Percentiles rank a stretch among this genome's conserved stretches.
Evolutionary conservation across 306 rosid genomes (phyloP).

Genomic region (Crotalaria pallida): DNA sequence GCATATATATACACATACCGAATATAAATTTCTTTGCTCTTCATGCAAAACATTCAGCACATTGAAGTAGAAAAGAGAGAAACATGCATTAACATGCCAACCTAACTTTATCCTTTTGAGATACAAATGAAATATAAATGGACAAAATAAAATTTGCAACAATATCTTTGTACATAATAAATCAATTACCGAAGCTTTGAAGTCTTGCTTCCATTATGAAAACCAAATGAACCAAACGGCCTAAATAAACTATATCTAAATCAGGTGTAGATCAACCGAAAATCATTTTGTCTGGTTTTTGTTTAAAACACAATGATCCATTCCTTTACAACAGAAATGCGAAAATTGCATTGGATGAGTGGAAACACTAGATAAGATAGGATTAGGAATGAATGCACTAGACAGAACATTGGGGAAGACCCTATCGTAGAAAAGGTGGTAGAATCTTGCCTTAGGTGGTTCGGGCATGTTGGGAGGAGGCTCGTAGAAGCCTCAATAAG

Average conservation of each 20-base stretch:
- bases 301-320: background rate
- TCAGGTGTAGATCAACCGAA: background rate
- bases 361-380: no score
- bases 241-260: background rate
- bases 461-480: no score
- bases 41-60: background rate
- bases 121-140: background rate
- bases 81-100: background rate
- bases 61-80: background rate
- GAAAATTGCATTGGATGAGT: no score
- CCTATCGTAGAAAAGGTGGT: no score
- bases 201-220: slow-evolving; percentile 4
- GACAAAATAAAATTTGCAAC: background rate
- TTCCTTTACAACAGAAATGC: no score
- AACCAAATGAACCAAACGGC: background rate
- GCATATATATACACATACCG: background rate
- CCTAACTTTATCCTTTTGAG: background rate
- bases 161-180: background rate
- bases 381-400: no score
- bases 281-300: background rate
- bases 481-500: no score
- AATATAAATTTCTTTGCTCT: background rate
- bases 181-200: background rate
- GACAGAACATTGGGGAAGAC: no score
- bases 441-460: no score